These are phyloP conservation scores for Andrographis paniculata DNA, from an alignment of 305 asterid species.

Conservation along the genomic window DNA sequence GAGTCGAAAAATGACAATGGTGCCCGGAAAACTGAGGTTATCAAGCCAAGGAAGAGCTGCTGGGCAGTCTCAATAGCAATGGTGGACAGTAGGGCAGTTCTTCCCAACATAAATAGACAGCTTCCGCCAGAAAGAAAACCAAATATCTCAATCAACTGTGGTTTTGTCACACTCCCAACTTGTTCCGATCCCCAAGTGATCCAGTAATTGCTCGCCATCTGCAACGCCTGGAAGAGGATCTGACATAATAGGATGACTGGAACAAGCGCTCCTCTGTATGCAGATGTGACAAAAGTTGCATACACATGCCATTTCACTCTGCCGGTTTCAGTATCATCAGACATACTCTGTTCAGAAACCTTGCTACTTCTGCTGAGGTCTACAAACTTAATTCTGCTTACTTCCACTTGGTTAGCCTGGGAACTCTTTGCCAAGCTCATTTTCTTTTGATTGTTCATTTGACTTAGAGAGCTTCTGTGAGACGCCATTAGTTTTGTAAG, in stretches of 20 bases:
- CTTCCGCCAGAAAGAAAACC: slow-evolving; percentile 72
- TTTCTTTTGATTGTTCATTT: slow-evolving; percentile 9
- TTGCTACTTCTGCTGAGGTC: slow-evolving; percentile 35
- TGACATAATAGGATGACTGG: slow-evolving; percentile 62
- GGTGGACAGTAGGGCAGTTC: slow-evolving; percentile 62
- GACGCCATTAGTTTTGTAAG: slow-evolving; percentile 59
- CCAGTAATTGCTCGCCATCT: slow-evolving; percentile 89
- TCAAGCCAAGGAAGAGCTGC: slow-evolving; percentile 51
- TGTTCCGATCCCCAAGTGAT: slow-evolving; percentile 78
- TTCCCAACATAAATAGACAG: slow-evolving; percentile 59
- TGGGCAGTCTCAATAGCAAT: slow-evolving; percentile 69
- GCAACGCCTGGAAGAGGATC: slow-evolving; percentile 62
- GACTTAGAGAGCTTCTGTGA: slow-evolving; percentile 41
- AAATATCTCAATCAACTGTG: slow-evolving; percentile 44
- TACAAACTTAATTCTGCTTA: slow-evolving; percentile 28
- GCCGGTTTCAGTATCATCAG: slow-evolving; percentile 54
- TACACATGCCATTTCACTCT: slow-evolving; percentile 75
- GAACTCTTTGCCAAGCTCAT: slow-evolving; percentile 18
- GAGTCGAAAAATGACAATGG: slow-evolving; percentile 72
- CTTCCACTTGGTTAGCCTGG: slow-evolving; percentile 28
- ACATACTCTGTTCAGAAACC: slow-evolving; percentile 24
- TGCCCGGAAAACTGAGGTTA: slow-evolving; percentile 53
- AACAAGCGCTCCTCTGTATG: slow-evolving; percentile 70
- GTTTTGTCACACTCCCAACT: slow-evolving; percentile 33
- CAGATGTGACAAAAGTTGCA: slow-evolving; percentile 58